Evolutionary conservation across 257 asterid species (phyloP), one percentile per base, ranked within the genome.

Genomic region (Plectranthus barbatus): DNA sequence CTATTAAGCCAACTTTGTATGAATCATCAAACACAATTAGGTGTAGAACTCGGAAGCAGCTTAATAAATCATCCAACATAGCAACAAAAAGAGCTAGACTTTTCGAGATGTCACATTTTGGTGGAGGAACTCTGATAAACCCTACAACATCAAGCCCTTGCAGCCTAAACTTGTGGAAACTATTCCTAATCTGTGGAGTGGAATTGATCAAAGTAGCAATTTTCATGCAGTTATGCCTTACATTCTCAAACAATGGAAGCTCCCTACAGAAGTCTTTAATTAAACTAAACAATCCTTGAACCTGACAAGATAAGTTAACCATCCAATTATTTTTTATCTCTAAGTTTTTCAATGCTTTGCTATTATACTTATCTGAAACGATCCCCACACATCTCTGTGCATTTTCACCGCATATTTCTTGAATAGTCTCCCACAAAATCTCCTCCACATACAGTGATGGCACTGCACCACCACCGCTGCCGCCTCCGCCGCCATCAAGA

Each of bases 61-160:
- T 69, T 69, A 81, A 48, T 62, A 85, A 77, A 58, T 88, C 96
- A 69, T 88, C 94, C 77, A 88, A 73, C 94, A 85, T 81, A n/a
- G 79, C 75, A 31, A 77, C 39, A 57, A 81, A 78, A 9, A 72
- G 76, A 67, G 69, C 65, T 51, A 71, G 62, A 74, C 74, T 80
- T 72, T 79, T 81, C 10, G 84, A 83, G 49, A 74, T 56, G 41
- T 82, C 77, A 45, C 64, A 65, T 74, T 71, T 70, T 31, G 84
- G 70, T 31, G 79, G 63, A 68, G 91, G 93, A 56, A 81, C 84
- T 69, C 91, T 77, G 47, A 85, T 76, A 40, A 76, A 77, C 46
- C 85, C 77, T 23, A 82, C 64, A 56, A 77, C 71, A 57, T 74
- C 88, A 24, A 75, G 68, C n/a, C 84, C 91, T 39, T 81, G 88